Evolutionary conservation across 768 basidiomycete genomes (phyloP), one percentile per base, ranked within the genome.

Genomic region (Serendipita sp.): DNA sequence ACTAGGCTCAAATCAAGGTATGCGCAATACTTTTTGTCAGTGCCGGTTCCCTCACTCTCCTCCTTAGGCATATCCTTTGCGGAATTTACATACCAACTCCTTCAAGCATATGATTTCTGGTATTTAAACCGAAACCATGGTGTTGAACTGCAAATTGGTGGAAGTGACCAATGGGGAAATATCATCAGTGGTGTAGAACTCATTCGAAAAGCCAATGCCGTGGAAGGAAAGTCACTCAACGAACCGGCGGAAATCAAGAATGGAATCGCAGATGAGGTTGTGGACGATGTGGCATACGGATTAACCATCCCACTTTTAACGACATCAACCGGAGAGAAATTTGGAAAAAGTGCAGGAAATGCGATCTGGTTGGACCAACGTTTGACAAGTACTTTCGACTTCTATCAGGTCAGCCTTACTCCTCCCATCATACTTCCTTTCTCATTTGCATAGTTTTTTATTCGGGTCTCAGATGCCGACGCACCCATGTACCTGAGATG

Each of bases 91-190:
- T 99, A 99, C 73, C 96, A 99, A 71, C 83, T 99, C 28, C 80
- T 99, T 32, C 96, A 99, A 76, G 96, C 92, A 10, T 90, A 93
- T 75, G 96, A 99, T 75, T 99, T 96, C 75, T 81, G 86, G 68
- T 78, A 85, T 69, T 79, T 99, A 7, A 76, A 88, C 72, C 78
- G 78, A 68, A 73, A 79, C 23, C 77, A 81, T 63, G 78, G 78
- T 3, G 97, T 95, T 73, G 81, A 82, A 13, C 81, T 96, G 47
- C 96, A 99, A 74, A 76, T 98, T 46, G 96, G 96, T 58, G 96
- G 96, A 8, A 94, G 92, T 0, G 96, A 99, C 73, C 96, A 99
- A 73, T 96, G 93, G 89, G 96, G 96, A 15, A 99, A 99, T 72
- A 97, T 99, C 68, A 76, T 95, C 35, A 89, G 91, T 32, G 96